Evolutionary conservation across 1,284 basidiomycete species (phyloP).

Genomic region (Moniliophthora roreri): DNA sequence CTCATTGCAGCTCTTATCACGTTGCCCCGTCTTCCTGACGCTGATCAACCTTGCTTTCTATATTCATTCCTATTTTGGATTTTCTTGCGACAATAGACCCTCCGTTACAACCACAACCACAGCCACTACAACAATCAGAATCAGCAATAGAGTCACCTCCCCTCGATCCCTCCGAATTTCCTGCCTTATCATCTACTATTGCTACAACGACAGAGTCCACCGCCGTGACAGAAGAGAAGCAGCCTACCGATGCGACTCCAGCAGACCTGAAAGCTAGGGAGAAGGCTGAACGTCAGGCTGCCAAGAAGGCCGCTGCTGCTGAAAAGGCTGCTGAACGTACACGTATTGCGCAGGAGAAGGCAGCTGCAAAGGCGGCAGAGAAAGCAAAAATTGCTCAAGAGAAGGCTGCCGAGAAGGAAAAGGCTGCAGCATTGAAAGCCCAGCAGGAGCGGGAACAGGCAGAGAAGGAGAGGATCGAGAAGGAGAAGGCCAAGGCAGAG

Average conservation of each 20-base stretch:
- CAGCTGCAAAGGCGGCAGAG: constrained; percentile 47
- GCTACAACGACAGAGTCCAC: constrained; percentile 21
- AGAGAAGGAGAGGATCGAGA: constrained; percentile 40
- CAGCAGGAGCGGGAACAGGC: constrained; percentile 41
- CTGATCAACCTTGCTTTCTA: constrained; percentile 44
- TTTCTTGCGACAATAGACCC: constrained; percentile 32
- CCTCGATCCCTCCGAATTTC: constrained; percentile 73
- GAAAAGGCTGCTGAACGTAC: constrained; percentile 61
- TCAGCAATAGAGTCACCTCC: constrained; percentile 50
- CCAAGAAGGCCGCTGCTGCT: constrained; percentile 60
- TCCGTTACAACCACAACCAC: constrained; percentile 25
- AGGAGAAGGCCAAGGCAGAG: constrained; percentile 40
- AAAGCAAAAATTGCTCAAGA: constrained; percentile 44
- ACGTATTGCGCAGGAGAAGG: constrained; percentile 52
- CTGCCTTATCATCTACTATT: constrained; percentile 45
- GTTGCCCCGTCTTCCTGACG: constrained; percentile 31
- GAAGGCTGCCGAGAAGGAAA: constrained; percentile 48
- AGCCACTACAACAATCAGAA: constrained; percentile 39
- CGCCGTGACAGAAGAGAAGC: constrained; percentile 19
- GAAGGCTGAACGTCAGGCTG: constrained; percentile 55
- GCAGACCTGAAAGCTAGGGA: constrained; percentile 41
- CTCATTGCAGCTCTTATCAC: constrained; percentile 15
- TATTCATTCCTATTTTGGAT: constrained; percentile 30
- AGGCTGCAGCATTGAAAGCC: constrained; percentile 31
- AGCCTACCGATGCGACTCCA: constrained; percentile 27